Base-by-base conservation (phyloP, 306 rosid genomes). In the Rosa rugosa region DNA sequence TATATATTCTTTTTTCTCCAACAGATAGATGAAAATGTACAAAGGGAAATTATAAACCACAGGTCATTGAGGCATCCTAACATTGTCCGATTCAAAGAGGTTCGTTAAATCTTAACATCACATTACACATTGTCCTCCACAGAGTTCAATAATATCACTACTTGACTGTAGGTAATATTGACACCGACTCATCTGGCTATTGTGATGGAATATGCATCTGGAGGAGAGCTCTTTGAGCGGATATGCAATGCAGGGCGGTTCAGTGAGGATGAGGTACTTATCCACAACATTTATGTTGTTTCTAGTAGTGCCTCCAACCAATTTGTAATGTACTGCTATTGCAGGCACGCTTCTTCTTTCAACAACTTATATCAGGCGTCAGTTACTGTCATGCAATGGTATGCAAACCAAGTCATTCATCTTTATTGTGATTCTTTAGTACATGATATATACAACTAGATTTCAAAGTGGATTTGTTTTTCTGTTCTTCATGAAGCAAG, bases 201-300 rank as follows among this genome's bases (percentile, higher is more conserved):
- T 81, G 98, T 89, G 41, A 94, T 94, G 95, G 97, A 94, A 85
- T 94, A 88, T 87, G 98, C 98, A 50, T 92, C 97, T 75, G 97
- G 98, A 78, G 98, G 98, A 75, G 97, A 94, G 84, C 89, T 94
- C 75, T 94, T 94, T 71, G 99, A 94, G 78, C 84, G 99, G 81
- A 94, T 94, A 83, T 94, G 99, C 93, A 94, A 92, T 79, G 99
- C 99, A n/a, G 99, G 99, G 66, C 81, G 97, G 77, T 92, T 92
- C 86, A 94, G 97, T 62, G 97, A 94, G 86, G 99, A 94, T 59
- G 99, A 94, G 97, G 97, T 94, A 85, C 77, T 67, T 78, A 77
- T 76, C 73, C 11, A 8, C 71, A 36, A 17, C 23, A 45, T 64
- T 68, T 20, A 8, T 36, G 69, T 72, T 69, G 25, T 73, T 84